Conservation (phyloP, 257 asterid genomes). For the Gardenia jasminoides region DNA sequence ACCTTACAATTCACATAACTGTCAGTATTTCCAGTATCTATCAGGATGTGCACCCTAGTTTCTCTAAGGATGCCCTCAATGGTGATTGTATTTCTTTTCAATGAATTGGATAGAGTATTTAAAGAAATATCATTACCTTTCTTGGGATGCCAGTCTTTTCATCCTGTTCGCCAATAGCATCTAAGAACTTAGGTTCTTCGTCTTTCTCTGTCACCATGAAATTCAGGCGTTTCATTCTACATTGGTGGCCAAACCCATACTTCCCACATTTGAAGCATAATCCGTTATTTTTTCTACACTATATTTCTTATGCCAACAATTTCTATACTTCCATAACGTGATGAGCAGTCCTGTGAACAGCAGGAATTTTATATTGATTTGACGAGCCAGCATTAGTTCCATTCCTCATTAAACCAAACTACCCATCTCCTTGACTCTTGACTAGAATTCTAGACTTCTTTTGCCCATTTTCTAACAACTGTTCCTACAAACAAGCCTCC, state of each 20-base stretch:
- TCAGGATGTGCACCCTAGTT: neutral
- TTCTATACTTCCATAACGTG: too few relatives aligned
- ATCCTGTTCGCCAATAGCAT: too few relatives aligned
- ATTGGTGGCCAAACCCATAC: neutral
- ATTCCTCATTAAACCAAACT: too few relatives aligned
- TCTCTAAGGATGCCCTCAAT: neutral
- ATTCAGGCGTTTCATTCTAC: neutral
- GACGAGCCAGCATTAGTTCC: neutral
- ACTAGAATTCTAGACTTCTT: too few relatives aligned
- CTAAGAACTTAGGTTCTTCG: too few relatives aligned
- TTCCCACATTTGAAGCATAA: neutral
- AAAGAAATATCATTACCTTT: too few relatives aligned
- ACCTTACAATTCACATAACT: neutral
- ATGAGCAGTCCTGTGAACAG: too few relatives aligned
- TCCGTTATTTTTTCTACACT: neutral
- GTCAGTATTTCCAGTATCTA: neutral
- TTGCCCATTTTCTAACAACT: too few relatives aligned
- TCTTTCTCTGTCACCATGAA: neutral
- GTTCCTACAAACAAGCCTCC: too few relatives aligned
- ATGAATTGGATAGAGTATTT: too few relatives aligned
- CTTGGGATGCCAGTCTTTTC: neutral
- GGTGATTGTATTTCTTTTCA: neutral
- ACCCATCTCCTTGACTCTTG: too few relatives aligned
- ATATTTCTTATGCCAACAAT: neutral
- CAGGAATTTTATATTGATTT: rapidly evolving